Evolutionary conservation across 1,139 yeast genomes (phyloP), one percentile per base, ranked within the genome.

Genomic region (Taphrina confusa): DNA sequence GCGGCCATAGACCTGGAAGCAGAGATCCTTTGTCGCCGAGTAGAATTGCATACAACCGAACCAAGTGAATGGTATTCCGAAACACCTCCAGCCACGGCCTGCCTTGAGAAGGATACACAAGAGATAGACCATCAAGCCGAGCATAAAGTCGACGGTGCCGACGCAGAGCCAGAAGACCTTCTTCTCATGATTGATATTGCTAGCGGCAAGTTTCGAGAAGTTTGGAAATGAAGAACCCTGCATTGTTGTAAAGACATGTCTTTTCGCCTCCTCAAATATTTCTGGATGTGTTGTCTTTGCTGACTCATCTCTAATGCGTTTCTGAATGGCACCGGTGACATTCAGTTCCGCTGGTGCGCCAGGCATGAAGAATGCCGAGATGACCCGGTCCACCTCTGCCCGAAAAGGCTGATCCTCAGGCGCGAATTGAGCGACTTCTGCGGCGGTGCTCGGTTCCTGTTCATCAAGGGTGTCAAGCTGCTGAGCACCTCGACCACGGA

Each of bases 1-100:
- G n/a, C 60, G 60, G 14, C 60, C 60, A 22, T 56, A 56, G 12
- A 56, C 60, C 18, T 56, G 60, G 31, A 56, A 56, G 23, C 60
- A 56, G 8, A 56, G 47, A 30, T 47, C 60, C 28, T 44, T 31
- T 27, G 36, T 33, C 30, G 60, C 60, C n/a, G 54, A 46, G 33
- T 56, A 56, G 31, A 56, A 37, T 23, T 56, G 54, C 60, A 56
- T 56, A 39, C 54, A 46, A n/a, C 60, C 60, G 30, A 56, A 56
- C 60, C 54, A 56, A 12, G 60, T 56, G 34, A 56, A 56, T 5
- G 54, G 54, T 12, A 56, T 45, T 14, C 54, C 60, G 22, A 56
- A 46, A 25, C 60, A 56, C 23, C 60, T 36, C 47, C 54, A 56
- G 3, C 60, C 60, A 6, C 60, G 60, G 3, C 54, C 60, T 11